Evolutionary conservation across 2,329 filamentous ascomycete genomes (phyloP), one percentile per base, ranked within the genome.

Genomic region (Colletotrichum sp.): DNA sequence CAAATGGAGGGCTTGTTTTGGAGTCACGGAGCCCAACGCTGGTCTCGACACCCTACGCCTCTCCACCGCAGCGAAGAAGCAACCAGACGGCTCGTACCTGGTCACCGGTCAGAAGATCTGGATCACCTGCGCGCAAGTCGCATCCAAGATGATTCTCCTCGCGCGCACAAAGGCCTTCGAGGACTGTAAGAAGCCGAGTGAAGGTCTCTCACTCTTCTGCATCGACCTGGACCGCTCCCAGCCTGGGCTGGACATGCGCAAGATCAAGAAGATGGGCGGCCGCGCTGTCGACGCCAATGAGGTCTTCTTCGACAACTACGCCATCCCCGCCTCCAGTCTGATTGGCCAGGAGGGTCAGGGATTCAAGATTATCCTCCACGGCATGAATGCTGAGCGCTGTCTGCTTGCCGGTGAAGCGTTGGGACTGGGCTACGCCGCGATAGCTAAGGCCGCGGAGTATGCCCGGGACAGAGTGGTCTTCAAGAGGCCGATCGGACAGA

Each of bases 61-160:
- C 5, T 89, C 88, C 52, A 96, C 94, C 0, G 84, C 86, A 8
- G 95, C 95, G 1, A 88, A 83, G 34, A 90, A 88, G 78, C 80
- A 83, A 48, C 71, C 77, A 5, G 90, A 91, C 25, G 90, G 90
- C 16, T 88, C 87, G 6, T 98, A 96, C 82, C 87, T 85, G 2
- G 88, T 98, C 13, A 91, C 91, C 0, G 95, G 95, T 0, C 94
- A 96, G 82, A 98, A 98, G 85, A 96, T 96, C 71, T 98, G 95
- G 95, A 98, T 97, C 71, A 95, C 94, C 0, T 96, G 92, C 69
- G 95, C 95, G 0, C 94, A 98, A 82, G 93, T 96, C 1, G 95
- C 95, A 0, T 89, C 90, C 6, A 95, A 95, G 80, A 98, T 98
- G 95, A 93, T 98, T 6, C 88, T 98, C 0, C 89, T 98, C 0